Conservation (phyloP, 2,329 filamentous ascomycete species). For the Beauveria sp. region DNA sequence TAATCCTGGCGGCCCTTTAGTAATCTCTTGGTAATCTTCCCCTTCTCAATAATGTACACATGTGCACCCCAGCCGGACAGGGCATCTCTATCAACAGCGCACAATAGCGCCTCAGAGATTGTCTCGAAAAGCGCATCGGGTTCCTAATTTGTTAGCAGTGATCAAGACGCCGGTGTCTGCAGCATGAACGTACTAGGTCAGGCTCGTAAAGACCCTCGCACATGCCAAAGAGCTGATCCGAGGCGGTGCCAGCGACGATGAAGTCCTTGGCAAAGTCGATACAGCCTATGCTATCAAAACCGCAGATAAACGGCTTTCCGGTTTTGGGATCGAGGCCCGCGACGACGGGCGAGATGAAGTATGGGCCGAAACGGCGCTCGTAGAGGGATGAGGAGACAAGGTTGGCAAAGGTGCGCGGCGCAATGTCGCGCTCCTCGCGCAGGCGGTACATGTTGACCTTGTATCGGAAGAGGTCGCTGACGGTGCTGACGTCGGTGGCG, state of each 20-base stretch:
- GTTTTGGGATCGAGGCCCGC: constrained; percentile 93
- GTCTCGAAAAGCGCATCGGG: constrained; percentile 98
- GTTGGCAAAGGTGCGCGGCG: constrained; percentile 92
- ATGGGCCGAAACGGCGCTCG: constrained; percentile 92
- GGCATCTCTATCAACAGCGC: constrained; percentile 93
- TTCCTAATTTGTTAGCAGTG: constrained; percentile 39
- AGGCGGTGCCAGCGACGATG: constrained; percentile 92
- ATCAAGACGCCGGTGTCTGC: constrained; percentile 14
- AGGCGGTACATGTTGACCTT: constrained; percentile 99
- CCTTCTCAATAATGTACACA: constrained; percentile 99
- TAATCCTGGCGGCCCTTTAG: constrained; percentile 96
- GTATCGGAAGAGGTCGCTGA: constrained; percentile 96
- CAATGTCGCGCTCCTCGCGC: constrained; percentile 94
- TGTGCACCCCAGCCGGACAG: constrained; percentile 97
- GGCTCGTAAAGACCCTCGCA: constrained; percentile 98
- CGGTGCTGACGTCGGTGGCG: constrained; percentile 89
- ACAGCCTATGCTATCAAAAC: constrained; percentile 97
- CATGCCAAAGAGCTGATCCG: constrained; percentile 96
- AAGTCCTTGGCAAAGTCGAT: constrained; percentile 99
- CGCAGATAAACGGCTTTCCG: constrained; percentile 94
- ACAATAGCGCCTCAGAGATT: constrained; percentile 89
- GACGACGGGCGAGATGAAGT: constrained; percentile 91
- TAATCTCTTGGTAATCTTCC: constrained; percentile 98
- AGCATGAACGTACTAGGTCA: constrained; percentile 63
- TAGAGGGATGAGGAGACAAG: constrained; percentile 86